Base-by-base conservation (phyloP, 805 yeast genomes). In the Candida loeiensis region DNA sequence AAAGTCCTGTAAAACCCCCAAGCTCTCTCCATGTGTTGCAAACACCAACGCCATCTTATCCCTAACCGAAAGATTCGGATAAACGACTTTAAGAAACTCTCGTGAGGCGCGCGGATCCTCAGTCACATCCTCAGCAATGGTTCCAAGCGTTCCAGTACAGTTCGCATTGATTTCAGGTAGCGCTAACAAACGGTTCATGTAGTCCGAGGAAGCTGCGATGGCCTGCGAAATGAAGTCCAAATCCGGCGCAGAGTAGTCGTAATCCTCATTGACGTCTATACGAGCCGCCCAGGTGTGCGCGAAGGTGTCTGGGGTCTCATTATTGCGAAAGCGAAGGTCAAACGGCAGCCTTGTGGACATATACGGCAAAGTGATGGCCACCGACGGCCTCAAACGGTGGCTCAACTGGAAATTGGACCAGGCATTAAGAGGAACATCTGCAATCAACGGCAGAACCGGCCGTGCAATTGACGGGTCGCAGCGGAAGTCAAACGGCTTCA, bases 371-470 rank as follows among this genome's bases (percentile, higher is more conserved):
- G 74, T 64, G 51, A 77, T 70, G 36, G 67, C 51, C 2, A 69
- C 41, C 2, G 55, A 50, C 17, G 55, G 61, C 43, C 46, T 49
- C 40, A 50, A 45, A 2, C 37, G 16, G 37, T 51, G 40, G 34
- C 50, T 41, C 26, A 43, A 38, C 13, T 45, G 45, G 9, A 53
- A 39, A 4, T 69, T 64, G 34, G 74, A 52, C 78, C 79, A 75
- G 40, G 72, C 71, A 3, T 55, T 59, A 1, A 72, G 59, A 24
- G 73, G 63, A 39, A 73, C 72, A 43, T 80, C 85, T 0, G 86
- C 80, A n/a, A 75, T 53, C 25, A 83, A 54, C 0, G 89, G 88
- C 25, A 66, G 48, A 3, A 81, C 43, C 0, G 87, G 84, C 4
- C 44, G 53, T 3, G 76, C 54, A 6, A 54, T 48, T 0, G 58